Evolutionary conservation across 2,329 filamentous ascomycete species (phyloP).

Genomic region (Neocatenulostroma microsporum): DNA sequence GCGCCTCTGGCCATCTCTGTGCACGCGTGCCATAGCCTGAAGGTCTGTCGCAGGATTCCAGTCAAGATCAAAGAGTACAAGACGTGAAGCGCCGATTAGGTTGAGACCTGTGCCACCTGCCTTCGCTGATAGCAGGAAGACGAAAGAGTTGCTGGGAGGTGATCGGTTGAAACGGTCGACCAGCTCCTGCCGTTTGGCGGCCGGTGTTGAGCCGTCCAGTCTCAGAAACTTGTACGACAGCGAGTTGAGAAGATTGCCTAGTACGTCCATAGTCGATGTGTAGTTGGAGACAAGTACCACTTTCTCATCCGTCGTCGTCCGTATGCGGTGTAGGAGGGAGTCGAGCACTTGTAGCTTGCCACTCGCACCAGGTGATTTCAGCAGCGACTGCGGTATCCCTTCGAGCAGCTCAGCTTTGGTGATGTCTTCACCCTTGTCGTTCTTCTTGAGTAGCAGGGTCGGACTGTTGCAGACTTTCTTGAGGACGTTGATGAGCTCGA

Average conservation of each 20-base stretch:
- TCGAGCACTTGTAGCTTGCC: slow-evolving; percentile 62
- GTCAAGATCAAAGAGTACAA: slow-evolving; percentile 65
- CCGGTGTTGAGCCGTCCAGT: slow-evolving; percentile 59
- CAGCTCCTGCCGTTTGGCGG: slow-evolving; percentile 56
- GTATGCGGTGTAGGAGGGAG: slow-evolving; percentile 54
- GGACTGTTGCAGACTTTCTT: slow-evolving; percentile 71
- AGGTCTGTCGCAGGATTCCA: slow-evolving; percentile 69
- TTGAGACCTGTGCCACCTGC: slow-evolving; percentile 64
- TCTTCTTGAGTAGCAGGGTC: slow-evolving; percentile 48
- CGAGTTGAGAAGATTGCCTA: slow-evolving; percentile 53
- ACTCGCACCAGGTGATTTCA: slow-evolving; percentile 52
- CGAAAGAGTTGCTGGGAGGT: slow-evolving; percentile 50
- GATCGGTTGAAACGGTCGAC: slow-evolving; percentile 63
- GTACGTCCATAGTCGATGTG: slow-evolving; percentile 61
- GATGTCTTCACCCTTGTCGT: slow-evolving; percentile 38
- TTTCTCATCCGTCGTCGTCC: slow-evolving; percentile 57
- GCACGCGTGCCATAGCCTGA: slow-evolving; percentile 68
- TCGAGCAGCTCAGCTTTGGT: slow-evolving; percentile 23
- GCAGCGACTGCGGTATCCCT: slow-evolving; percentile 47
- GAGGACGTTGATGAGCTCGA: slow-evolving; percentile 63
- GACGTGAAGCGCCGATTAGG: slow-evolving; percentile 60
- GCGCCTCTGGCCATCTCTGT: slow-evolving; percentile 62
- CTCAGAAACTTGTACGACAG: slow-evolving; percentile 57
- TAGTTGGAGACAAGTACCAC: slow-evolving; percentile 71
- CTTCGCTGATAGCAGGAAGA: slow-evolving; percentile 65